Conservation (phyloP, 2,329 filamentous ascomycete genomes). For the Aureobasidium lini region DNA sequence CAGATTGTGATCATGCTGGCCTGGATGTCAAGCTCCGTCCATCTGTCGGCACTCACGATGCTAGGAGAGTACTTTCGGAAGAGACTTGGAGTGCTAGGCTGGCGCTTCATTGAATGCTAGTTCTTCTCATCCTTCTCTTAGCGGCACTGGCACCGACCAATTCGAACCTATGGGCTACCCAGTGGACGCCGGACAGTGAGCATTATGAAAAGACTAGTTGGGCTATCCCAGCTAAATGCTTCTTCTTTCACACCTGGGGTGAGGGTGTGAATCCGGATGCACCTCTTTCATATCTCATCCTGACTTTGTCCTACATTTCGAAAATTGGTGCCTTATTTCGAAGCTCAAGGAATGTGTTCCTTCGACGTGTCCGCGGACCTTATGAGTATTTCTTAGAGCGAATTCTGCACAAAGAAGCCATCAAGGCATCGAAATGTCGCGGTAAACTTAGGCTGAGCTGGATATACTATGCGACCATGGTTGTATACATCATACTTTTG, state of each 20-base stretch:
- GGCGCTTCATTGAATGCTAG: conserved; percentile 20
- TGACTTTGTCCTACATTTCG: conserved; percentile 23
- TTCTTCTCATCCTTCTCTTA: conserved; percentile 20
- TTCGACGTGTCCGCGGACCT: conserved; percentile 16
- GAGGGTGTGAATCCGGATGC: conserved; percentile 21
- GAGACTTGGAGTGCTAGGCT: conserved; percentile 15
- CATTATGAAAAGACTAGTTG: conserved; percentile 1
- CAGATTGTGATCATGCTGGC: conserved; percentile 24
- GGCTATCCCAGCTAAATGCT: conserved; percentile 13
- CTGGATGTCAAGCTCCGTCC: conserved; percentile 25
- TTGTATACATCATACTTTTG: conserved; percentile 14
- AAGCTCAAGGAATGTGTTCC: conserved; percentile 14
- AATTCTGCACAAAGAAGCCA: conserved; percentile 9
- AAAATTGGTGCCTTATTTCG: conserved; percentile 21
- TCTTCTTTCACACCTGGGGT: conserved; percentile 6
- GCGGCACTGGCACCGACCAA: conserved; percentile 20
- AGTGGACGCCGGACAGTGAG: background rate
- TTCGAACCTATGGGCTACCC: conserved; percentile 18
- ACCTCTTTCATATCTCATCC: conserved; percentile 18
- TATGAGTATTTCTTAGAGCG: conserved; percentile 16
- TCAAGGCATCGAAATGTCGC: background rate
- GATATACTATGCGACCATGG: background rate
- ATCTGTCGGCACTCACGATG: conserved; percentile 21
- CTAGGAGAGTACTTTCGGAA: conserved; percentile 17
- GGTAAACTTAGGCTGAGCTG: conserved; percentile 1